Base-by-base conservation (phyloP, 106 monocot species). In the Narthecium ossifragum region DNA sequence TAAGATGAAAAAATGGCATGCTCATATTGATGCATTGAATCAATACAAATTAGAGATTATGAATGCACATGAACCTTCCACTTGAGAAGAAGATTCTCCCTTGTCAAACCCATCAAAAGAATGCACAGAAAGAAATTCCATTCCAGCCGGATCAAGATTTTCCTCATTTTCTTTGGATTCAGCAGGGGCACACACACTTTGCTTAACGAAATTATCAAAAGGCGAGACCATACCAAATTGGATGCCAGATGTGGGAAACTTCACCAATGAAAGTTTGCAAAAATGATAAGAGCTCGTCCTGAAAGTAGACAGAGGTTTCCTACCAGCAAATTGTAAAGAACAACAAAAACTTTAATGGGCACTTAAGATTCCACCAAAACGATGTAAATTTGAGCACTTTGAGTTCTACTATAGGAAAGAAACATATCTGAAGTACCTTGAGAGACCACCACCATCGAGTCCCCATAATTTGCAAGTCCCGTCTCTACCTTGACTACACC, bases 391-490 rank as follows among this genome's bases (percentile, higher is more conserved):
- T n/a, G n/a, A n/a, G n/a, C n/a, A n/a, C n/a, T n/a, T n/a, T n/a
- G n/a, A n/a, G n/a, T n/a, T n/a, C n/a, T n/a, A n/a, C n/a, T n/a
- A n/a, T n/a, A n/a, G n/a, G n/a, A n/a, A n/a, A n/a, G n/a, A n/a
- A n/a, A n/a, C n/a, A n/a, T n/a, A 23, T 23, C 18, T 18, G 2
- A 7, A 32, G 31, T 70, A 94, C 94, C 83, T 80, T 13, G 78
- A 90, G 27, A 96, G 64, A 12, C 83, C 90, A 18, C 80, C 62
- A 74, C 83, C 94, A 57, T 66, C 66, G 51, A 96, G 51, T 24
- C 58, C 83, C 94, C 94, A 96, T 50, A 78, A 96, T 55, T 90
- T 96, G 57, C 86, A 86, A 32, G 80, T 78, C 26, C 90, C 94
- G 71, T 96, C 94, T 70, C 94, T 76, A 6, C 94, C 94, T 68